Percentiles rank a stretch among this genome's conserved stretches.
phyloP scores from a whole-genome alignment of 495 filamentous ascomycete species.

The Cudoniella acicularis region DNA sequence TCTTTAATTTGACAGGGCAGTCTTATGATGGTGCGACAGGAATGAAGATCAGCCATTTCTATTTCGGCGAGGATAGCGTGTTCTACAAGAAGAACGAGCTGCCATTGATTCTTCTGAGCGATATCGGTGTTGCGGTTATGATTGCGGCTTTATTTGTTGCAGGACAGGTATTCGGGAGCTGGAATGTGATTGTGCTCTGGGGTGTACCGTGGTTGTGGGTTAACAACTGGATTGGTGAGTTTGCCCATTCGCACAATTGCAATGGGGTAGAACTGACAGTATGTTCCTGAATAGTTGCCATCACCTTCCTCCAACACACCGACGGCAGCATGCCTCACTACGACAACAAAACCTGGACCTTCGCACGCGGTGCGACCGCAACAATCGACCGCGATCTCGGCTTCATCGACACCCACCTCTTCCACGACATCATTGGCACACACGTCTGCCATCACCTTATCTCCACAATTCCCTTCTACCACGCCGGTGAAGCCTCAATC shows the following conservation, averaged over 20 bases:
- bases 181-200: constrained; percentile 49
- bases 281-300: constrained; percentile 39
- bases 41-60: constrained; percentile 54
- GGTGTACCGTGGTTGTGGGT: constrained; percentile 56
- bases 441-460: constrained; percentile 70
- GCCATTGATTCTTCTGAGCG: constrained; percentile 52
- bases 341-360: constrained; percentile 58
- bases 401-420: constrained; percentile 65
- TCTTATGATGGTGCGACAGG: constrained; percentile 37
- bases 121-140: constrained; percentile 51
- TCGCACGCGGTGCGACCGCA: constrained; percentile 61
- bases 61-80: constrained; percentile 38
- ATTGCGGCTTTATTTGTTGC: constrained; percentile 40
- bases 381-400: constrained; percentile 69
- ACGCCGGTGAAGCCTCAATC: constrained; percentile 66
- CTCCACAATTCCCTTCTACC: constrained; percentile 66
- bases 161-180: constrained; percentile 42
- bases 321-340: constrained; percentile 65
- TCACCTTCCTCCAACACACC: constrained; percentile 71
- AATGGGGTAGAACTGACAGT: constrained; percentile 2
- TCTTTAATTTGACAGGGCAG: constrained; percentile 51
- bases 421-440: constrained; percentile 71
- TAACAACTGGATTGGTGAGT: constrained; percentile 56
- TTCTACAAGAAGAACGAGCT: constrained; percentile 59
- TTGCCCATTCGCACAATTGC: neutral